These are phyloP conservation scores for Chalciporus pseudorubinellus DNA, from an alignment of 768 basidiomycete genomes.

Conservation along the genomic window DNA sequence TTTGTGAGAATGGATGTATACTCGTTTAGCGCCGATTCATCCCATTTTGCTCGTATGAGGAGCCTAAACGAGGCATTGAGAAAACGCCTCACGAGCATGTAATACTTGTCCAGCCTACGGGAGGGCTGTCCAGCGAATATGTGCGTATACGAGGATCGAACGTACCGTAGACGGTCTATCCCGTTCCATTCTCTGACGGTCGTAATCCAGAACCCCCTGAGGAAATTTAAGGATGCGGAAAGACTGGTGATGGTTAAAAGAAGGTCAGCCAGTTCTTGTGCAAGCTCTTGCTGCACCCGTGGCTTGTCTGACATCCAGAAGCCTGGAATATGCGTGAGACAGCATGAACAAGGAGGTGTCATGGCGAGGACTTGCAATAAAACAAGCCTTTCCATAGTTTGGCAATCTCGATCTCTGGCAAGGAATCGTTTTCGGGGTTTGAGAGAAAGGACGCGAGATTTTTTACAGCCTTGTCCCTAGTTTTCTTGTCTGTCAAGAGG, in stretches of 20 bases:
- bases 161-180: constrained; percentile 85
- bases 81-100: constrained; percentile 89
- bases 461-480: constrained; percentile 87
- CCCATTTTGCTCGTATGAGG: constrained; percentile 72
- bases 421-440: constrained; percentile 49
- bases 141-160: not conserved
- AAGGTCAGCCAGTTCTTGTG: constrained; percentile 80
- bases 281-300: constrained; percentile 89
- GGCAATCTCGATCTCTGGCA: constrained; percentile 76
- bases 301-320: constrained; percentile 99
- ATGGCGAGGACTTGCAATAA: constrained; percentile 62
- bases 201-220: constrained; percentile 88
- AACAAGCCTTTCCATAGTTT: constrained; percentile 98
- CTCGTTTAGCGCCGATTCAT: constrained; percentile 45
- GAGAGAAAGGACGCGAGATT: constrained; percentile 79
- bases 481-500: constrained; percentile 70
- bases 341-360: not conserved
- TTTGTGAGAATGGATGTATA: constrained; percentile 68
- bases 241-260: constrained; percentile 63
- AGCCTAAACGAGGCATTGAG: constrained; percentile 83
- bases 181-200: constrained; percentile 92
- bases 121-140: constrained; percentile 1
- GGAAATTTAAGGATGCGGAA: constrained; percentile 64
- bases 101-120: constrained; percentile 92
- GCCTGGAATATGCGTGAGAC: constrained; percentile 45